Evolutionary conservation across 805 yeast species (phyloP).

Genomic region (Priceomyces fermenticarens): DNA sequence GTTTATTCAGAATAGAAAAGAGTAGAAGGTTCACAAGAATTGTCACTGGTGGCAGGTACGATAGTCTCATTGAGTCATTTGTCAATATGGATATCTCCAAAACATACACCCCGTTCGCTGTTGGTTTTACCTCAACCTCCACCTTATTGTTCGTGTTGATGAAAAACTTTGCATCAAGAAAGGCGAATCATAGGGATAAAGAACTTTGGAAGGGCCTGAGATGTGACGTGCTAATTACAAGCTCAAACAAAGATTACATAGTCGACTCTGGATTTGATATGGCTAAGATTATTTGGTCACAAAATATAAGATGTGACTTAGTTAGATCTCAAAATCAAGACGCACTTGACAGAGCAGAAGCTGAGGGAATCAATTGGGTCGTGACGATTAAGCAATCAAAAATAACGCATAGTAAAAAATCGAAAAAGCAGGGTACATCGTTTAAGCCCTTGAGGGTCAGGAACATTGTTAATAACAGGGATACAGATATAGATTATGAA

Average conservation of each 20-base stretch:
- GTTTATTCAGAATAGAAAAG: slow-evolving; percentile 61
- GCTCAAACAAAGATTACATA: slow-evolving; percentile 57
- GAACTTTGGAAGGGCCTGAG: slow-evolving; percentile 37
- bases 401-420: slow-evolving; percentile 19
- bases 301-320: slow-evolving; percentile 77
- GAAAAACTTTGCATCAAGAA: slow-evolving; percentile 23
- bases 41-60: slow-evolving; percentile 95
- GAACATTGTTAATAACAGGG: slow-evolving; percentile 57
- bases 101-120: slow-evolving; percentile 48
- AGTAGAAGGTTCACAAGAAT: slow-evolving; percentile 46
- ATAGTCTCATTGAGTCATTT: slow-evolving; percentile 61
- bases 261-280: slow-evolving; percentile 63
- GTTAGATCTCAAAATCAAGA: slow-evolving; percentile 41
- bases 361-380: slow-evolving; percentile 74
- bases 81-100: slow-evolving; percentile 44
- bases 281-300: slow-evolving; percentile 65
- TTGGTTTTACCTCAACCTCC: slow-evolving; percentile 79
- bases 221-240: slow-evolving; percentile 79
- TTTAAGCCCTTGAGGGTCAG: slow-evolving; percentile 77
- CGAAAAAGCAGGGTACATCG: slow-evolving; percentile 26
- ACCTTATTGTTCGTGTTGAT: slow-evolving; percentile 34
- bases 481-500: slow-evolving; percentile 67
- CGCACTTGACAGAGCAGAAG: slow-evolving; percentile 62
- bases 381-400: slow-evolving; percentile 71
- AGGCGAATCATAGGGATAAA: slow-evolving; percentile 12